phyloP scores from a whole-genome alignment of 345 rosid species.

The Lepidium sativum region DNA sequence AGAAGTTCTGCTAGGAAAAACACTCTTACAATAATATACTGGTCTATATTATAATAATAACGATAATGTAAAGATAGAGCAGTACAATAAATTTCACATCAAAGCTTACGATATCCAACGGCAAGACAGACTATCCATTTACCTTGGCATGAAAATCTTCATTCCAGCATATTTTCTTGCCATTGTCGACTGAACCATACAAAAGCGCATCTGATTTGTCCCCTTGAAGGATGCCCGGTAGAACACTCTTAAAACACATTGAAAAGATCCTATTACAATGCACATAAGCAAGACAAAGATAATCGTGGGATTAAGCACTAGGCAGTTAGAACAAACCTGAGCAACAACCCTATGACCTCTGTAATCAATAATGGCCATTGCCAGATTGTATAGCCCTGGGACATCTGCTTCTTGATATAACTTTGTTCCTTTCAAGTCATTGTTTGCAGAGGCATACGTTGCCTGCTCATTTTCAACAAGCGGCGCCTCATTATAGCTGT shows the following conservation, averaged over 20 bases:
- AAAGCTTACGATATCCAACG: neutral
- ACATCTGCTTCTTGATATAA: constrained; percentile 98
- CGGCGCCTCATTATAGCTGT: constrained; percentile 49
- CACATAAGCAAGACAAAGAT: neutral
- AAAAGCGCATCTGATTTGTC: constrained; percentile 94
- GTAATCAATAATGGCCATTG: constrained; percentile 97
- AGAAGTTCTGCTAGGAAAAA: neutral
- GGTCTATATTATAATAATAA: too few species aligned
- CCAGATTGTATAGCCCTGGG: constrained; percentile 91
- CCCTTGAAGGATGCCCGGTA: constrained; percentile 99
- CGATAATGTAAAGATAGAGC: too few species aligned
- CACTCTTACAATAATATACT: neutral
- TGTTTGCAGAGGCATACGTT: constrained; percentile 97
- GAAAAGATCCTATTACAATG: neutral
- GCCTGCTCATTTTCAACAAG: constrained; percentile 95
- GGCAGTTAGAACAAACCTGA: constrained; percentile 57
- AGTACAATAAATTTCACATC: too few species aligned
- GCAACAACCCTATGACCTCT: constrained; percentile 99
- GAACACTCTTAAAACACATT: constrained; percentile 69
- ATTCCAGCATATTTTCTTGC: constrained; percentile 97
- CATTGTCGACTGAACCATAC: constrained; percentile 98
- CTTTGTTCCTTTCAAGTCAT: constrained; percentile 95
- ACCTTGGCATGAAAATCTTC: constrained; percentile 95
- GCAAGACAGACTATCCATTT: constrained; percentile 14
- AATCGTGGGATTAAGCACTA: neutral